Evolutionary conservation across 2,329 filamentous ascomycete species (phyloP).

Genomic region (Cadophora sp.): DNA sequence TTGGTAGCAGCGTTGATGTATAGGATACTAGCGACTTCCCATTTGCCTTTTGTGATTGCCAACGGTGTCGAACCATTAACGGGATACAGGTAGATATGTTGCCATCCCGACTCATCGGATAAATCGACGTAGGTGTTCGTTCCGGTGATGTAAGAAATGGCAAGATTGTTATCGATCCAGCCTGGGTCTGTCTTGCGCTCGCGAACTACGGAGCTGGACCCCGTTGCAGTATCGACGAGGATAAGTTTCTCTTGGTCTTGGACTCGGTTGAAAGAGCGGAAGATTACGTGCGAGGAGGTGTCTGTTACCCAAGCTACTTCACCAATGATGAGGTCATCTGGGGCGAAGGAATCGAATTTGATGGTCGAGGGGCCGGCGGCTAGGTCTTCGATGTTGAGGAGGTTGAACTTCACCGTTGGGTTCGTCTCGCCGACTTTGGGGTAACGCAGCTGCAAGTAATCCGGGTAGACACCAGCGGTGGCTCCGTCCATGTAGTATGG

Average conservation of each 20-base stretch:
- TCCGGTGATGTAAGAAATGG: conserved; percentile 59
- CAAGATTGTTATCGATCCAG: conserved; percentile 60
- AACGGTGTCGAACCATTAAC: conserved; percentile 60
- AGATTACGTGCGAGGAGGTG: conserved; percentile 63
- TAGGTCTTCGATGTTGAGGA: conserved; percentile 57
- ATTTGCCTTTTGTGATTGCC: conserved; percentile 63
- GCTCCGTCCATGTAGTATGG: conserved; percentile 70
- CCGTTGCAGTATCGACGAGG: conserved; percentile 58
- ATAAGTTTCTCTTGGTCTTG: conserved; percentile 70
- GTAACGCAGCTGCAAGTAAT: conserved; percentile 68
- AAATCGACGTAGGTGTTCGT: conserved; percentile 64
- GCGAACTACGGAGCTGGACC: conserved; percentile 55
- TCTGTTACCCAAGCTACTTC: conserved; percentile 73
- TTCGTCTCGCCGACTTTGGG: conserved; percentile 74
- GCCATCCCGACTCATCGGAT: conserved; percentile 70
- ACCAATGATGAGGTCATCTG: conserved; percentile 68
- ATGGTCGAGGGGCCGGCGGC: conserved; percentile 53
- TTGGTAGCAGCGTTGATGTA: conserved; percentile 63
- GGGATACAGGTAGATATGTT: conserved; percentile 69
- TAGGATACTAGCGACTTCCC: conserved; percentile 67
- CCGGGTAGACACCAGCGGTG: conserved; percentile 65
- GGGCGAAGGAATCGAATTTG: conserved; percentile 61
- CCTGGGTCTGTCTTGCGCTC: conserved; percentile 54
- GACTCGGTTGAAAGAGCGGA: conserved; percentile 72
- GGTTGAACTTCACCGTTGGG: conserved; percentile 65